Percentiles rank a stretch among this genome's conserved stretches.
Evolutionary conservation across 2,329 filamentous ascomycete species (phyloP).

Genomic region (Fusarium sp.): DNA sequence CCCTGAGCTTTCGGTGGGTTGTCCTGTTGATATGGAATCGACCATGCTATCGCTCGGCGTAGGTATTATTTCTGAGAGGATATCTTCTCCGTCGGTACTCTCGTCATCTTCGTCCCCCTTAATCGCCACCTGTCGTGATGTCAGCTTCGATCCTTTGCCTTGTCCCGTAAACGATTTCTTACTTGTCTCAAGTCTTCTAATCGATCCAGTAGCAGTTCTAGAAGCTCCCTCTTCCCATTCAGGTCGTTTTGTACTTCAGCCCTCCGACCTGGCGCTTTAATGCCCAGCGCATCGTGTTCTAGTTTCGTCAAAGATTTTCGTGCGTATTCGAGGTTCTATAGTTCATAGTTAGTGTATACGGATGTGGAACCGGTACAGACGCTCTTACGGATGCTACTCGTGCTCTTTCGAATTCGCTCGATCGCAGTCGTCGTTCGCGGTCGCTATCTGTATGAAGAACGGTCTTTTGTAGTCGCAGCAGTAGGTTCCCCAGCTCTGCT

Average conservation of each 20-base stretch:
- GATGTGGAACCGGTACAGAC: neutral
- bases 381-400: conserved; percentile 52
- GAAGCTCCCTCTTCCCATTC: conserved; percentile 68
- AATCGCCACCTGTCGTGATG: conserved; percentile 42
- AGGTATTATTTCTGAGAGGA: conserved; percentile 62
- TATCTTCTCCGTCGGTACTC: conserved; percentile 64
- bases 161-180: neutral
- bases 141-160: conserved; percentile 9
- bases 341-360: neutral
- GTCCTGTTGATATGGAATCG: conserved; percentile 49
- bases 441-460: conserved; percentile 70
- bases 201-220: conserved; percentile 72
- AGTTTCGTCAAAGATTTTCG: conserved; percentile 72
- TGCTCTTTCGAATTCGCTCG: conserved; percentile 70
- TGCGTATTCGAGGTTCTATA: conserved; percentile 76
- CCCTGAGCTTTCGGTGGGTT: conserved; percentile 23
- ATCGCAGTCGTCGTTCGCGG: conserved; percentile 63
- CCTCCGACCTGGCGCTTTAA: conserved; percentile 66
- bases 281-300: conserved; percentile 71
- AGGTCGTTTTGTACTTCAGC: conserved; percentile 70
- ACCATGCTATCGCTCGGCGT: conserved; percentile 62
- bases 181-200: conserved; percentile 74
- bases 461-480: conserved; percentile 70
- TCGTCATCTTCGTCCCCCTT: conserved; percentile 50
- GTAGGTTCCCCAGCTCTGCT: conserved; percentile 68